Evolutionary conservation across 2,329 filamentous ascomycete genomes (phyloP).

Genomic region (Tolypocladium pustulatum): DNA sequence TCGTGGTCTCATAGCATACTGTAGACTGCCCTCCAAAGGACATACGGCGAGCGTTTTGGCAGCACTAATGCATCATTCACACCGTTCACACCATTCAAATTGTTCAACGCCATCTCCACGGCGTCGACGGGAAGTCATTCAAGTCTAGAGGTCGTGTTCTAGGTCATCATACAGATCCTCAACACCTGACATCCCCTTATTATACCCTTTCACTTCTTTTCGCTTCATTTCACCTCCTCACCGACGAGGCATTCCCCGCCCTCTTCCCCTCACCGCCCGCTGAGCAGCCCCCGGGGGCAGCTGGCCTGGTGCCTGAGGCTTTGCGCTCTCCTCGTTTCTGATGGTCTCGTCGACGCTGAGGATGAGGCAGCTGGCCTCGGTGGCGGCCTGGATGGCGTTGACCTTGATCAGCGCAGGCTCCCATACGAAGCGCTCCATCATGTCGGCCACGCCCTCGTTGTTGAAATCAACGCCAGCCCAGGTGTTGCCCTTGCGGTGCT

Average conservation of each 20-base stretch:
- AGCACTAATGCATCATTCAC: background rate
- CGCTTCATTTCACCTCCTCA: conserved; percentile 24
- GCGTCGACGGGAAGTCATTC: background rate
- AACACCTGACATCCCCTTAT: conserved; percentile 9
- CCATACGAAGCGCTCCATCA: conserved; percentile 95
- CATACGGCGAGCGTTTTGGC: background rate
- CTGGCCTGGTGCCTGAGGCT: conserved; percentile 70
- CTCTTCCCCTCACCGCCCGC: conserved; percentile 71
- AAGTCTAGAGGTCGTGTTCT: conserved; percentile 13
- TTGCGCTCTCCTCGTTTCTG: conserved; percentile 87
- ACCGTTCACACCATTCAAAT: background rate
- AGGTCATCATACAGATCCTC: conserved; percentile 26
- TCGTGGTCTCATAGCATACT: background rate
- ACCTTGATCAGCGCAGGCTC: conserved; percentile 93
- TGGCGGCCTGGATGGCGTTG: conserved; percentile 92
- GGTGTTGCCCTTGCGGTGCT: conserved; percentile 83
- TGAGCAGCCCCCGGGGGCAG: conserved; percentile 79
- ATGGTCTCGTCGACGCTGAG: conserved; percentile 97
- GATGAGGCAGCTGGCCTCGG: conserved; percentile 91
- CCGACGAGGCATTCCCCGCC: conserved; percentile 82
- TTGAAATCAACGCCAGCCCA: conserved; percentile 97
- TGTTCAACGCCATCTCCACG: background rate
- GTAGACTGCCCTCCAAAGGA: background rate
- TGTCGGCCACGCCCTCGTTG: conserved; percentile 85
- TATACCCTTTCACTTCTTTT: conserved; percentile 1